Evolutionary conservation across 129 eudicot genomes (phyloP).

Genomic region (Escallonia herrerae): DNA sequence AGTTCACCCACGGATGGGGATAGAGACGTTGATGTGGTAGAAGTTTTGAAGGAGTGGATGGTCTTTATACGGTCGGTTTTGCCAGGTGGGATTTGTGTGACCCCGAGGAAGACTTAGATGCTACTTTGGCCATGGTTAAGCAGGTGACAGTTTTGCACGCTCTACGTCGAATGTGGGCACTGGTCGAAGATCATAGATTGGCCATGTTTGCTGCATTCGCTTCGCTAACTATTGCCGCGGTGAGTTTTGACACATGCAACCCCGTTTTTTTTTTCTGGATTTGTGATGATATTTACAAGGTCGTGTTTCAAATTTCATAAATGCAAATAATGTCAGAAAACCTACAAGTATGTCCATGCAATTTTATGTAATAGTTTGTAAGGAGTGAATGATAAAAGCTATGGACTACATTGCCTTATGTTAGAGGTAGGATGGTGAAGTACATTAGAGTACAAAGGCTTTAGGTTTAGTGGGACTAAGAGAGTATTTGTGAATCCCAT

Average conservation of each 20-base stretch:
- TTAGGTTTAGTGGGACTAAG: no score
- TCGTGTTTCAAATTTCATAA: no score
- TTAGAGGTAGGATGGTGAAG: no score
- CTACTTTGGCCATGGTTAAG: slow-evolving; percentile 11
- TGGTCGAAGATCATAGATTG: slow-evolving; percentile 43
- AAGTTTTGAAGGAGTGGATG: background rate
- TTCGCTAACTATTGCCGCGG: slow-evolving; percentile 55
- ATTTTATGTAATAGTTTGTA: no score
- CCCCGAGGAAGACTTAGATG: background rate
- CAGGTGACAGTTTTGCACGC: slow-evolving; percentile 34
- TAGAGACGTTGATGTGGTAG: background rate
- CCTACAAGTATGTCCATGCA: no score
- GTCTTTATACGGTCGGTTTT: slow-evolving; percentile 12
- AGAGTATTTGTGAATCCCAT: no score
- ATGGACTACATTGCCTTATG: no score
- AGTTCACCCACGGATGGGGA: background rate
- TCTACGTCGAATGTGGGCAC: slow-evolving; percentile 39
- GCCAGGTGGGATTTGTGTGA: slow-evolving; percentile 43
- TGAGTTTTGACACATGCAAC: slow-evolving; percentile 13
- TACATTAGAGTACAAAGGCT: no score
- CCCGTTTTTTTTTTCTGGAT: background rate
- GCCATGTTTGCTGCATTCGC: slow-evolving; percentile 36
- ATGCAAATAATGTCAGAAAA: no score
- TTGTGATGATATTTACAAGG: background rate
- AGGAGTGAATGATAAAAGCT: no score